Base-by-base conservation (phyloP, 1,284 basidiomycete genomes). In the Apiotrichum akiyoshidainum region DNA sequence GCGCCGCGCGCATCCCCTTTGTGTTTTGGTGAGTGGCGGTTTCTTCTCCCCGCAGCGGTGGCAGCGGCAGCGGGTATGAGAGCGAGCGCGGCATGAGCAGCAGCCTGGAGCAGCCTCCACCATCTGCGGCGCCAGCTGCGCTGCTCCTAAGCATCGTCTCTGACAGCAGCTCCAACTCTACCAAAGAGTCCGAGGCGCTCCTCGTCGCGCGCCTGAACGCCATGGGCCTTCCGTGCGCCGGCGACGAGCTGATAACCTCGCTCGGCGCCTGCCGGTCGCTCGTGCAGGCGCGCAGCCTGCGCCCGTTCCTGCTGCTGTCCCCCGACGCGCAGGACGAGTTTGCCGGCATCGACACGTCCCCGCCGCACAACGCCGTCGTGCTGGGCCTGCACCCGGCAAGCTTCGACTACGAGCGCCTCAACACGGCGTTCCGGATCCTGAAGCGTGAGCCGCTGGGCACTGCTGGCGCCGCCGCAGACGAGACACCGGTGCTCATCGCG, bases 401-500 rank as follows among this genome's bases (percentile, higher is more conserved):
- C 3, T 80, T 88, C 62, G 78, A 80, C 40, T 88, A 88, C 68
- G 72, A 79, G 2, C 33, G 54, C 17, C 79, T 89, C 54, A 87
- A 87, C 71, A 80, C 79, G 11, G 87, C 87, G 0, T 89, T 88
- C 65, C 82, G 86, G 1, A 80, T 89, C 19, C 80, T 89, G 8
- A 67, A 72, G 14, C 57, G 65, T 9, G 77, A 74, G 55, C 70
- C 71, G 19, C 60, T 75, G 10, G 9, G 41, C n/a, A 7, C 26
- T 7, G 7, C 26, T 31, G 26, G 26, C 26, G 78, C 79, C 47
- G 49, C 21, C 39, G 9, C 8, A 37, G n/a, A 37, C 5, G 22
- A 19, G 21, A 11, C 41, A 1, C 78, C 87, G 35, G 81, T 87
- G 31, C 66, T 75, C 49, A 71, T 75, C 49, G 73, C 72, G 8